Base-by-base conservation (phyloP, 495 filamentous ascomycete species). In the Aspergillus incahuasiensis region DNA sequence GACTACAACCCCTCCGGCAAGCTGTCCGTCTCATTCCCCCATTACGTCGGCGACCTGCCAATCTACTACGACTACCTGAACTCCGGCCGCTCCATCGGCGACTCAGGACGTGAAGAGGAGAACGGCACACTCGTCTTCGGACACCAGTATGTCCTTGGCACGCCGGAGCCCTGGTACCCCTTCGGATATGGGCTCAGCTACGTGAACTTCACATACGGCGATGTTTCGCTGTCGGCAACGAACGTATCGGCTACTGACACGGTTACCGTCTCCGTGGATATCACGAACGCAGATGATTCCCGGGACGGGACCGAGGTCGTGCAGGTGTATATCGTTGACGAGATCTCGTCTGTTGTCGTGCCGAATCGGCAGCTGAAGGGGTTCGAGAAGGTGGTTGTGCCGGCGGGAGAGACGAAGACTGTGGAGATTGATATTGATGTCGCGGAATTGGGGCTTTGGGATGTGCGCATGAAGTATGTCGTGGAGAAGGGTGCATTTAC, bases 31-130 rank as follows among this genome's bases (percentile, higher is more conserved):
- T 83, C 78, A 25, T 89, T 88, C 68, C 86, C 86, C 1, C 75
- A 76, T 44, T 81, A 78, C 47, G 78, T 89, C 38, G 86, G 86
- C 35, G 81, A 81, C 7, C 73, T 83, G 2, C 86, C 86, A 0
- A 74, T 86, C 48, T 87, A 82, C 69, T 89, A 89, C 64, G 86
- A 89, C 58, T 85, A 86, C 66, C 69, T 83, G 18, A 88, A 88
- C 68, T 84, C 82, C 0, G 83, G 78, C n/a, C 78, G 86, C 11
- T 62, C 64, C 1, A 70, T 68, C 18, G 69, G 74, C 1, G 75
- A 80, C 47, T 72, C 79, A 0, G 85, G 86, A 0, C 48, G 58
- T 0, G 65, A 73, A 3, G 68, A 71, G 39, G 59, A 63, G 0
- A 82, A 89, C 42, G 85, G 84, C 1, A 82, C 80, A 0, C 63